These are phyloP conservation scores for Vinca minor DNA, from an alignment of 257 asterid genomes.

Conservation along the genomic window DNA sequence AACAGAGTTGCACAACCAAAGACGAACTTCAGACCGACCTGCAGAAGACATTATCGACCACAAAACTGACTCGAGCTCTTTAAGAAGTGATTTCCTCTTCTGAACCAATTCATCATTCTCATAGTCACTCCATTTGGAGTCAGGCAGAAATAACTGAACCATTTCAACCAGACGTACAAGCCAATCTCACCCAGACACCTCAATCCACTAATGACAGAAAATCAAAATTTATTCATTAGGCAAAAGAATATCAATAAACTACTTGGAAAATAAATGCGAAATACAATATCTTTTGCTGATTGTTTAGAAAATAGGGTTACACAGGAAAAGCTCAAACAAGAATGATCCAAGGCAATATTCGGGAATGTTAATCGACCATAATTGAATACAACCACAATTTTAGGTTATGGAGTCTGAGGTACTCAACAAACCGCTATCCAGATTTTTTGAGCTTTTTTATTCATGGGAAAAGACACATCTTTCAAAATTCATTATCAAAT, in stretches of 20 bases:
- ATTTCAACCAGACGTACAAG: slow-evolving; percentile 25
- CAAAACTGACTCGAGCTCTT: slow-evolving; percentile 50
- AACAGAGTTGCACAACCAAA: slow-evolving; percentile 73
- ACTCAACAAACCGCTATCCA: too few relatives aligned
- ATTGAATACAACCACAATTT: background rate
- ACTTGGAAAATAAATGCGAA: background rate
- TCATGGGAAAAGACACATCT: background rate
- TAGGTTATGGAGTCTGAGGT: too few relatives aligned
- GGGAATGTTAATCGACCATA: background rate
- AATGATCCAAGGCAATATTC: background rate
- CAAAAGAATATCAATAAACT: background rate
- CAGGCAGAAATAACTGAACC: slow-evolving; percentile 59
- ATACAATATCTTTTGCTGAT: background rate
- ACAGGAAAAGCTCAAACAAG: background rate
- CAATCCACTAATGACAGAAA: background rate
- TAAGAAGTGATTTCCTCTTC: slow-evolving; percentile 38
- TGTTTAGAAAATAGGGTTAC: background rate
- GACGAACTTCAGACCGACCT: slow-evolving; percentile 78
- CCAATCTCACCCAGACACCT: slow-evolving; percentile 14
- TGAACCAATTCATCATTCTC: slow-evolving; percentile 26
- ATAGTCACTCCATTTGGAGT: slow-evolving; percentile 32
- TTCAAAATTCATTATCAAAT: background rate
- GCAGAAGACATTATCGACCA: slow-evolving; percentile 58
- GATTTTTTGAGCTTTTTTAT: too few relatives aligned
- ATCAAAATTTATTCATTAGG: background rate